A percentile compares a stretch with the other conserved stretches of the same genome.
phyloP scores from a whole-genome alignment of 805 yeast species.

The Ascoidea tarda region DNA sequence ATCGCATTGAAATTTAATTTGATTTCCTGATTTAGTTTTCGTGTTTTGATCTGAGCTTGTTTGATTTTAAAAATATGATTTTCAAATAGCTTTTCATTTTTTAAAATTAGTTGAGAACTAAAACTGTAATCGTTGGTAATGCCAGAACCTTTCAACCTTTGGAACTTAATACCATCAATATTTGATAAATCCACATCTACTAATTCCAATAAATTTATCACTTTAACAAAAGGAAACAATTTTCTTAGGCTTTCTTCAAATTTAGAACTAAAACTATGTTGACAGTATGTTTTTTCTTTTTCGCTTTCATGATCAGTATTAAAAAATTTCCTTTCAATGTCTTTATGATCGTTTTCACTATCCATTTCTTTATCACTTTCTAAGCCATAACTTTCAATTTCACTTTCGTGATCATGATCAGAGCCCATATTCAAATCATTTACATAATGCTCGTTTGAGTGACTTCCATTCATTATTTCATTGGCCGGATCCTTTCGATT shows the following conservation, averaged over 20 bases:
- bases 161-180: not conserved
- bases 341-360: not conserved
- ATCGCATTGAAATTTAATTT: conserved; percentile 34
- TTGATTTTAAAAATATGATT: conserved; percentile 21
- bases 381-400: conserved; percentile 3
- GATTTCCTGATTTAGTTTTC: conserved; percentile 23
- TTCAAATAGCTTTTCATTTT: not conserved
- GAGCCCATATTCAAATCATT: not conserved
- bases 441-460: too few species aligned
- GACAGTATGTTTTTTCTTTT: too few species aligned
- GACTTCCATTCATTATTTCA: too few species aligned
- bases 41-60: conserved; percentile 21
- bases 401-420: conserved; percentile 3
- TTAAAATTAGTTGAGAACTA: too few species aligned
- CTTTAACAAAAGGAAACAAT: conserved; percentile 2
- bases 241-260: not conserved
- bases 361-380: conserved; percentile 1
- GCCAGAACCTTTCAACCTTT: too few species aligned
- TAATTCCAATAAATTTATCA: conserved; percentile 4
- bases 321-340: conserved; percentile 1
- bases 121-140: too few species aligned
- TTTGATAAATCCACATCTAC: conserved; percentile 1
- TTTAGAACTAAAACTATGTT: too few species aligned
- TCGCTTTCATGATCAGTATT: too few species aligned
- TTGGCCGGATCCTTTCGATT: too few species aligned